phyloP scores from a whole-genome alignment of 345 rosid species.

The Gossypium mustelinum region DNA sequence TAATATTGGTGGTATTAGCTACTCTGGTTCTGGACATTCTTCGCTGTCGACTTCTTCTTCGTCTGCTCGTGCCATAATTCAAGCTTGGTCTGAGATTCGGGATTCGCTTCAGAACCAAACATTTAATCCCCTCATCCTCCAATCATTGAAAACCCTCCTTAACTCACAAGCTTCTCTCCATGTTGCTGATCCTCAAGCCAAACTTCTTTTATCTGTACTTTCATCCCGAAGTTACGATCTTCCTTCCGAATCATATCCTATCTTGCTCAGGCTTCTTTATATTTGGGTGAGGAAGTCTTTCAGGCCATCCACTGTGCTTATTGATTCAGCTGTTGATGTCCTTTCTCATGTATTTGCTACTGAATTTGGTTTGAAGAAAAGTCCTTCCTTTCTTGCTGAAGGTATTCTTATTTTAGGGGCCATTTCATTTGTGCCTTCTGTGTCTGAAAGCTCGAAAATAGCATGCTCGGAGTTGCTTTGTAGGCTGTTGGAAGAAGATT shows the following conservation, averaged over 20 bases:
- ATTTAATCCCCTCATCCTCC: slow-evolving; percentile 51
- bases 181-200: slow-evolving; percentile 93
- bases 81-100: slow-evolving; percentile 88
- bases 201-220: slow-evolving; percentile 65
- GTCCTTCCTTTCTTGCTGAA: slow-evolving; percentile 49
- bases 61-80: slow-evolving; percentile 72
- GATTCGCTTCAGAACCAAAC: slow-evolving; percentile 51
- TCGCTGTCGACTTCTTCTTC: slow-evolving; percentile 12
- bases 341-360: slow-evolving; percentile 37
- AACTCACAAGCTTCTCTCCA: slow-evolving; percentile 64
- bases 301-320: slow-evolving; percentile 51
- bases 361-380: slow-evolving; percentile 27
- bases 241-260: slow-evolving; percentile 55
- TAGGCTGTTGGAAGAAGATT: slow-evolving; percentile 45
- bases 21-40: slow-evolving; percentile 21
- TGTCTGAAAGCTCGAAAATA: slow-evolving; percentile 47
- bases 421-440: slow-evolving; percentile 47
- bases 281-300: slow-evolving; percentile 84
- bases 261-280: slow-evolving; percentile 66
- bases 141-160: slow-evolving; percentile 58
- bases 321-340: slow-evolving; percentile 59
- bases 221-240: slow-evolving; percentile 40
- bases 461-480: slow-evolving; percentile 59
- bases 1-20: slow-evolving; percentile 29
- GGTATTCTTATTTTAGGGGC: slow-evolving; percentile 71